Base-by-base conservation (phyloP, 345 rosid species). In the Euphorbia tirucalli region DNA sequence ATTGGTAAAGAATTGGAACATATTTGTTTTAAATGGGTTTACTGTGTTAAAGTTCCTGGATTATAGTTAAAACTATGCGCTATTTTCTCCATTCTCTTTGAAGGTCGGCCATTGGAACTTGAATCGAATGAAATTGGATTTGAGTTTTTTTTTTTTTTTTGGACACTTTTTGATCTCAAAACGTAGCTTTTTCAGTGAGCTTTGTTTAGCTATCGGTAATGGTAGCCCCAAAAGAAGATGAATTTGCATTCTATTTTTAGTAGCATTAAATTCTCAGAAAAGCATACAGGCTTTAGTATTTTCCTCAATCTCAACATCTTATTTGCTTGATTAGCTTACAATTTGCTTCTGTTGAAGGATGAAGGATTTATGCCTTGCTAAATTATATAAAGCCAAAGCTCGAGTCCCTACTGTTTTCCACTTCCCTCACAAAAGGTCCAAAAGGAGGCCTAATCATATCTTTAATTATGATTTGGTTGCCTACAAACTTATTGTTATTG, bases 191-290 rank as follows among this genome's bases (percentile, higher is more conserved):
- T n/a, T n/a, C n/a, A n/a, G n/a, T n/a, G n/a, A n/a, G n/a, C n/a
- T n/a, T n/a, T n/a, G n/a, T n/a, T n/a, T n/a, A n/a, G n/a, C n/a
- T n/a, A n/a, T n/a, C n/a, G n/a, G n/a, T n/a, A n/a, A n/a, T n/a
- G n/a, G n/a, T n/a, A n/a, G n/a, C n/a, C n/a, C n/a, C n/a, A n/a
- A n/a, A 35, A 14, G 18, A 25, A 5, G 21, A 25, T 44, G 27
- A 65, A 44, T 46, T 46, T 46, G 56, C 37, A 14, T 65, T 25
- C 22, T 43, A 44, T 65, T 18, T 63, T 63, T 39, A 63, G 50
- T 21, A 37, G 50, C 67, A 37, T 16, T 62, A 62, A 62, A 62
- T 35, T 37, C 65, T 6, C 21, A 57, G 61, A 7, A 57, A 57
- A 24, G 31, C 48, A 18, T 1, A 62, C 39, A n/a, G 16, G 6